Conservation (phyloP, 805 yeast genomes). For the Suhomyces tanzawaensis region DNA sequence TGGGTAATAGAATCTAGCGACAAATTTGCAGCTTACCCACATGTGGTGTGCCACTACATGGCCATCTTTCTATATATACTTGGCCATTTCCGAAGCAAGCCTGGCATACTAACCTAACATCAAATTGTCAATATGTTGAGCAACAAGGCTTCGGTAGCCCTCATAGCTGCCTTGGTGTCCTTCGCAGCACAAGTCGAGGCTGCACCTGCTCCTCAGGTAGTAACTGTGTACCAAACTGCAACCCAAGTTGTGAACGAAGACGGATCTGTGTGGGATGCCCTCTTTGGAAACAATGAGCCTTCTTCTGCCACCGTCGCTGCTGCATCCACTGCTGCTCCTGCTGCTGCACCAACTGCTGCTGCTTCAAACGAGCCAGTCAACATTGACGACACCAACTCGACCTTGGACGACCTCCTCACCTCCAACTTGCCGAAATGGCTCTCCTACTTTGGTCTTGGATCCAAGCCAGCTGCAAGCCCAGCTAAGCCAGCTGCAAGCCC, state of each 20-base stretch:
- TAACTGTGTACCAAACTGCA: constrained; percentile 21
- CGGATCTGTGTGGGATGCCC: constrained; percentile 7
- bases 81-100: background rate
- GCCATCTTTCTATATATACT: background rate
- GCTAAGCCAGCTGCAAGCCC: constrained; percentile 1
- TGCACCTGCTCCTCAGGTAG: constrained; percentile 23
- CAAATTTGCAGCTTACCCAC: background rate
- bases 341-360: constrained; percentile 14
- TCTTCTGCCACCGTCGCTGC: constrained; percentile 10
- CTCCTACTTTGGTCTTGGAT: constrained; percentile 11
- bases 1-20: background rate
- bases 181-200: constrained; percentile 1
- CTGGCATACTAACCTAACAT: background rate
- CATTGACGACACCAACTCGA: background rate
- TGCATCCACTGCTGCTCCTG: constrained; percentile 8
- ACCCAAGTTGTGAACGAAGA: constrained; percentile 13
- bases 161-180: background rate
- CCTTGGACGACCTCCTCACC: constrained; percentile 9
- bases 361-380: constrained; percentile 7
- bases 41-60: background rate
- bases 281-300: constrained; percentile 2
- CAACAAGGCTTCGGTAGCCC: background rate
- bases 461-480: constrained; percentile 2
- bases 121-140: background rate
- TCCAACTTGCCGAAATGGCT: constrained; percentile 9